A percentile compares a stretch with the other conserved stretches of the same genome.
phyloP scores from a whole-genome alignment of 73 alveolate genomes.

The Uronychia setigera region DNA sequence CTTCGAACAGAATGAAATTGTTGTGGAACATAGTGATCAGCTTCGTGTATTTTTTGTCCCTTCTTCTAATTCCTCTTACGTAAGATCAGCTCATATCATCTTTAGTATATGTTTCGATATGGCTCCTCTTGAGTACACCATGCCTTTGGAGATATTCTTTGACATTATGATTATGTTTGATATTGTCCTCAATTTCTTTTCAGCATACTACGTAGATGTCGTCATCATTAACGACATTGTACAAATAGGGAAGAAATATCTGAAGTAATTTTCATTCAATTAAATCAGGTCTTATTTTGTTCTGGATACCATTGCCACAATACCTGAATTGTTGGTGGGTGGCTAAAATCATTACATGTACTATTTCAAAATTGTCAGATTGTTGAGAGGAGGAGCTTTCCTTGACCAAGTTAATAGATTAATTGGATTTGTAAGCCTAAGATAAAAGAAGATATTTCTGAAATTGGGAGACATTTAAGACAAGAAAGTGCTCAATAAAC shows the following conservation, averaged over 20 bases:
- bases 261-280: background rate
- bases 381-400: background rate
- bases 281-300: background rate
- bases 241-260: background rate
- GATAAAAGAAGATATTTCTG: background rate
- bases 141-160: background rate
- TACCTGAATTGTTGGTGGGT: background rate
- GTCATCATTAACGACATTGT: background rate
- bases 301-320: background rate
- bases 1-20: background rate
- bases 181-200: background rate
- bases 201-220: background rate
- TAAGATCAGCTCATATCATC: background rate
- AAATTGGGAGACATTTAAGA: background rate
- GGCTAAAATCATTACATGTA: background rate
- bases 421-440: background rate
- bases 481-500: background rate
- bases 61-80: background rate
- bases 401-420: background rate
- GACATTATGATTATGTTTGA: background rate
- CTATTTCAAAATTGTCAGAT: background rate
- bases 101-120: background rate
- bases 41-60: background rate
- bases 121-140: background rate
- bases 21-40: background rate